Conservation (phyloP, 2,329 filamentous ascomycete genomes). For the Ophiosphaerella narmari region DNA sequence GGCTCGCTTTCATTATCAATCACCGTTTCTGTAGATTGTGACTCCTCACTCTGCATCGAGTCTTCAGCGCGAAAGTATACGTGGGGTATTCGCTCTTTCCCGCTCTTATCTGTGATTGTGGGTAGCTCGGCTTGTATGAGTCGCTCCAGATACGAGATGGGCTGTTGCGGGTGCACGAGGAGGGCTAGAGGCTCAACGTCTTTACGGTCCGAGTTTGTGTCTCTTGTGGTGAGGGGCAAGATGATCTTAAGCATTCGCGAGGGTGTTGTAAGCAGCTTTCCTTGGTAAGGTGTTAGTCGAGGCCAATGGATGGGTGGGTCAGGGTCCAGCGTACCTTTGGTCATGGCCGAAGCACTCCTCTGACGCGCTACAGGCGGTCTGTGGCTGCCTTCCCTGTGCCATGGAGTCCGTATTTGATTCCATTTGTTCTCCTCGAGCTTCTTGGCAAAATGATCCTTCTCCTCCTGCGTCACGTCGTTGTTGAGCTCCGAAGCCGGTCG, state of each 20-base stretch:
- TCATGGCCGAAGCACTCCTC: slow-evolving; percentile 63
- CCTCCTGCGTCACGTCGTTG: slow-evolving; percentile 51
- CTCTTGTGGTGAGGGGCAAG: slow-evolving; percentile 70
- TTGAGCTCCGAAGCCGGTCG: slow-evolving; percentile 48
- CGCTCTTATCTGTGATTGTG: slow-evolving; percentile 63
- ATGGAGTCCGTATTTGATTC: slow-evolving; percentile 65
- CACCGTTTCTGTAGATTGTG: slow-evolving; percentile 29
- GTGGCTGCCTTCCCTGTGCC: slow-evolving; percentile 67
- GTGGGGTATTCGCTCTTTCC: slow-evolving; percentile 71
- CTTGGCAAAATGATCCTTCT: slow-evolving; percentile 52
- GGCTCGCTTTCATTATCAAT: slow-evolving; percentile 34
- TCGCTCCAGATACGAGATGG: slow-evolving; percentile 85
- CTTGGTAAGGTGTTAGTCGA: slow-evolving; percentile 45
- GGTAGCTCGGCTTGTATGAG: slow-evolving; percentile 88
- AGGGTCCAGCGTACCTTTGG: slow-evolving; percentile 57
- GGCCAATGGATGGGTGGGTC: background rate
- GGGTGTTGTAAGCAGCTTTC: slow-evolving; percentile 79
- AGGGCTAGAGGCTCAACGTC: slow-evolving; percentile 83
- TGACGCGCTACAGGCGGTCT: slow-evolving; percentile 59
- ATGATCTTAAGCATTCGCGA: slow-evolving; percentile 81
- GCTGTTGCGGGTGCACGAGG: slow-evolving; percentile 86
- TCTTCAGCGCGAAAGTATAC: slow-evolving; percentile 83
- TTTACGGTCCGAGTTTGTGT: slow-evolving; percentile 64
- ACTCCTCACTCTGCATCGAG: slow-evolving; percentile 62
- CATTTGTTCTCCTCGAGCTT: slow-evolving; percentile 55